Percentiles rank a stretch among this genome's conserved stretches.
phyloP scores from a whole-genome alignment of 129 eudicot species.

The Centrapalus pauciflorus region DNA sequence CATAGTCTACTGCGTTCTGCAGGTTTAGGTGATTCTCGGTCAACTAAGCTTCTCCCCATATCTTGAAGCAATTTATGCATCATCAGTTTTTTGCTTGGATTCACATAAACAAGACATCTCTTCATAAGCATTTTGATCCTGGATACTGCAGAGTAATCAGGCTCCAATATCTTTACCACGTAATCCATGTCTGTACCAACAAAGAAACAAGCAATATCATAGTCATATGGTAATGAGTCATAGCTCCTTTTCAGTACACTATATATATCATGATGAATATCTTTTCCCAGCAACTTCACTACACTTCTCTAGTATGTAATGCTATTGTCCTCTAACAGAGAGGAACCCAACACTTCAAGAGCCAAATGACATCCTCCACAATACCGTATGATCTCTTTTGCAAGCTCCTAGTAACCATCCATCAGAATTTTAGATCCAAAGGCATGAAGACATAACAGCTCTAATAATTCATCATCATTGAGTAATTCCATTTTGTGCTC shows the following conservation, averaged over 20 bases:
- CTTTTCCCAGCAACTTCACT: slow-evolving; percentile 3
- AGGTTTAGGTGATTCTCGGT: slow-evolving; percentile 12
- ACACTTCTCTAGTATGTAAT: slow-evolving; percentile 15
- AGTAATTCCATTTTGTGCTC: neutral
- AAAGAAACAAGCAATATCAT: slow-evolving; percentile 40
- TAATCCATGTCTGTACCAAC: slow-evolving; percentile 20
- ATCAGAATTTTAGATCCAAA: slow-evolving; percentile 4
- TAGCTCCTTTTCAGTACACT: slow-evolving; percentile 6
- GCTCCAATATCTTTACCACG: slow-evolving; percentile 14
- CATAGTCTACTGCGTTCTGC: slow-evolving; percentile 26
- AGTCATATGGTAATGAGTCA: slow-evolving; percentile 2
- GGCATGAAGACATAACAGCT: slow-evolving; percentile 32
- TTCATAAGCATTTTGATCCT: slow-evolving; percentile 29
- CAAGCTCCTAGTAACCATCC: neutral
- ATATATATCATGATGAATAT: neutral
- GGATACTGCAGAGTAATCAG: slow-evolving; percentile 5
- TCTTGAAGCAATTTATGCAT: slow-evolving; percentile 26
- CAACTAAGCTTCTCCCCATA: slow-evolving; percentile 23
- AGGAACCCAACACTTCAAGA: slow-evolving; percentile 23
- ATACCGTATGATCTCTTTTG: neutral
- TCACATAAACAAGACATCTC: slow-evolving; percentile 11
- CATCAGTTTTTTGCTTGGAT: slow-evolving; percentile 19
- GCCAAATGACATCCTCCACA: slow-evolving; percentile 33
- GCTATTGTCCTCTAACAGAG: neutral
- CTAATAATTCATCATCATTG: neutral